Base-by-base conservation (phyloP, 2,329 filamentous ascomycete genomes). In the Fusarium coicis region DNA sequence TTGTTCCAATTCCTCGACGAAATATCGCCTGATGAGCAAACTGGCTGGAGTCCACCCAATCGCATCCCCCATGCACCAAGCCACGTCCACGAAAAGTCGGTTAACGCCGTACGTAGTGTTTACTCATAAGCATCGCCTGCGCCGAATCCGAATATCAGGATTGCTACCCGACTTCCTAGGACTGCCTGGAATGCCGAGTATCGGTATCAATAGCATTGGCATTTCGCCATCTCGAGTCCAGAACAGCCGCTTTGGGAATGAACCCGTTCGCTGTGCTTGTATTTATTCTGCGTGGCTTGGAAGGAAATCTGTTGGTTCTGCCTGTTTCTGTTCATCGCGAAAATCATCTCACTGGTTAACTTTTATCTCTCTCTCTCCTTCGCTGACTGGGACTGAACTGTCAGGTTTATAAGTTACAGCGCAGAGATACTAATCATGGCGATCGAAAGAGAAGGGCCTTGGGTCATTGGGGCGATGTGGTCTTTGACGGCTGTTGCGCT, bases 391-490 rank as follows among this genome's bases (percentile, higher is more conserved):
- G 11, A 23, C 16, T 50, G 30, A 6, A 37, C 50, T 39, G 50
- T 53, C 34, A 37, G 50, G 34, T 39, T 52, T 28, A 28, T 11
- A 52, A 53, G 50, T 37, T 21, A 16, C 50, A 53, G 14, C 23
- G 7, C 18, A 28, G 50, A 53, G 50, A 44, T 9, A 16, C 14
- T 21, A 7, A 10, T 21, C 7, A 77, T 76, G 75, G 56, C 59
- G 28, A 66, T 72, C 15, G 65, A 58, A 64, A 73, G 73, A 12
- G 69, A 73, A 47, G 74, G 74, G 21, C 68, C 66, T 10, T 75
- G 63, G 74, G 63, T 62, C 26, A 37, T 77, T 9, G 62, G 66
- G 36, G 75, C 80, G 60, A 80, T 80, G 68, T 80, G 79, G 79
- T 44, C 70, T 18, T 36, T 80, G 52, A 75, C 75, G 4, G 59